phyloP scores from a whole-genome alignment of 768 basidiomycete species.

The Goffeauzyma gilvescens region DNA sequence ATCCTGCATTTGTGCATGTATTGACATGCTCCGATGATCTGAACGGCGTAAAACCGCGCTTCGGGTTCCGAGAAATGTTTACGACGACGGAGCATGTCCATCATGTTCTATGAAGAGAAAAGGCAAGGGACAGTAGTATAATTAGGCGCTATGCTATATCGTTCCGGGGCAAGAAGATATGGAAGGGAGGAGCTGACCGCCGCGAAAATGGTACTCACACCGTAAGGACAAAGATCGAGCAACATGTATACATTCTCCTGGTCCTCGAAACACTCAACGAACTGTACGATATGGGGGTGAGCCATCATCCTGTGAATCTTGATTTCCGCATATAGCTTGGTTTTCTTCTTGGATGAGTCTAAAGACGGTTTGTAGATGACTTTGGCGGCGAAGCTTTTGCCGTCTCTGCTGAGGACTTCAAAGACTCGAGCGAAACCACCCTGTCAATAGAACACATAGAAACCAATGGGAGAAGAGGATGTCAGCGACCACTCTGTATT shows the following conservation, averaged over 20 bases:
- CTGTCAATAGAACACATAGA: slow-evolving; percentile 22
- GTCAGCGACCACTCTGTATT: not conserved
- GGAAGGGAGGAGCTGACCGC: not conserved
- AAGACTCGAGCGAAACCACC: slow-evolving; percentile 96
- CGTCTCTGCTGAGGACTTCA: slow-evolving; percentile 41
- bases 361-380: slow-evolving; percentile 41
- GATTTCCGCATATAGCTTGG: slow-evolving; percentile 98
- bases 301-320: slow-evolving; percentile 81
- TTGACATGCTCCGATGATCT: slow-evolving; percentile 84
- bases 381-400: not conserved
- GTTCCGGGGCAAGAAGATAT: not conserved
- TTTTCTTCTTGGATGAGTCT: slow-evolving; percentile 90
- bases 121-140: not conserved
- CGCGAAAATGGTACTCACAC: slow-evolving; percentile 34
- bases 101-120: slow-evolving; percentile 22
- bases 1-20: slow-evolving; percentile 96
- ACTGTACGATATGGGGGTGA: slow-evolving; percentile 82
- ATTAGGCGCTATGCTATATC: not conserved
- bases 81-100: slow-evolving; percentile 62
- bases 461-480: not conserved
- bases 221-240: slow-evolving; percentile 75
- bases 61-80: slow-evolving; percentile 80
- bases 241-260: slow-evolving; percentile 92
- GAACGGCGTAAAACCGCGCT: slow-evolving; percentile 76
- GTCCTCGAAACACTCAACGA: slow-evolving; percentile 90